These are phyloP conservation scores for Silene noctiflora DNA, from an alignment of 179 eudicot genomes.

Conservation along the genomic window DNA sequence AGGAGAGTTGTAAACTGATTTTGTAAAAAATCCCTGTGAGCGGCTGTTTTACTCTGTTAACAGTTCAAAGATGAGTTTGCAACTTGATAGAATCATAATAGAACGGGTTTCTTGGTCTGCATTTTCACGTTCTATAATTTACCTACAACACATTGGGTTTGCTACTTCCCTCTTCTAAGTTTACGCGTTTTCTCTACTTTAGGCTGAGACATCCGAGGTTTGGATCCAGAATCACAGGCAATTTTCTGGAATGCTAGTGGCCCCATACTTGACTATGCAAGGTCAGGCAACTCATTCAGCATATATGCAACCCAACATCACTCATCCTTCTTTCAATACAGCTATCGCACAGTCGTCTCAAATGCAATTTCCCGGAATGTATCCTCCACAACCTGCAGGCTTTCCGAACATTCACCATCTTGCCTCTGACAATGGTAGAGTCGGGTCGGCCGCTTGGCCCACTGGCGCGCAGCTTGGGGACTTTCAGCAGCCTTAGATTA, in stretches of 20 bases:
- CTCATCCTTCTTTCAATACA: conserved; percentile 71
- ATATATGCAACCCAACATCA: conserved; percentile 64
- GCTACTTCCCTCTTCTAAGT: background rate
- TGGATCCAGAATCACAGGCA: conserved; percentile 89
- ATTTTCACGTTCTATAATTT: no score
- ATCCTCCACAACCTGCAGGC: conserved; percentile 54
- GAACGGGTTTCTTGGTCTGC: no score
- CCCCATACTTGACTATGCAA: conserved; percentile 78
- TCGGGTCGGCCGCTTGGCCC: conserved; percentile 37
- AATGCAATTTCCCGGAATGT: conserved; percentile 82
- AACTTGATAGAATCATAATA: no score
- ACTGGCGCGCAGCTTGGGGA: conserved; percentile 58
- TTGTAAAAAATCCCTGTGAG: no score
- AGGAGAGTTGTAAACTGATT: no score
- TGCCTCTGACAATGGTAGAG: conserved; percentile 48
- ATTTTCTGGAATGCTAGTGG: conserved; percentile 61
- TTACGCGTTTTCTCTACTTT: conserved; percentile 6
- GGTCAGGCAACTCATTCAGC: conserved; percentile 78
- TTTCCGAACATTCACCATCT: conserved; percentile 55
- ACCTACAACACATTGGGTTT: no score
- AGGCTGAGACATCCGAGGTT: conserved; percentile 87
- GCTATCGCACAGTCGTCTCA: conserved; percentile 71
- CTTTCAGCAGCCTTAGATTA: conserved; percentile 77
- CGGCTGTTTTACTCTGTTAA: no score
- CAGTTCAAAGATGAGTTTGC: no score